These are phyloP conservation scores for Murraya paniculata DNA, from an alignment of 345 rosid genomes.

Conservation along the genomic window DNA sequence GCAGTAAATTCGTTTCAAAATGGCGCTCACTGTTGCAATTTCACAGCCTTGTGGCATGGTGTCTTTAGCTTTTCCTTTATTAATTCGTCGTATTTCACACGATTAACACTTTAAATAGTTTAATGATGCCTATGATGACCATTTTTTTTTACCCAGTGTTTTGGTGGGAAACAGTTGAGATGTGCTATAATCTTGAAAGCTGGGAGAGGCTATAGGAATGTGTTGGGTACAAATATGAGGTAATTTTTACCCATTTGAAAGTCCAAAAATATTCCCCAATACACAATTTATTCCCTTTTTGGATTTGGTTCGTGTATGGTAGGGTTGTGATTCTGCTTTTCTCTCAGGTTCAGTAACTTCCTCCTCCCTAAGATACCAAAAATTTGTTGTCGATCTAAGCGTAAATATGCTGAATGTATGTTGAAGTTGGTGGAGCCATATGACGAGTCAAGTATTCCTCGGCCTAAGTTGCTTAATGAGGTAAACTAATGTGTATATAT, in stretches of 20 bases:
- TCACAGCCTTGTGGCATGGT: conserved; percentile 20
- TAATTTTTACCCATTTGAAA: conserved; percentile 7
- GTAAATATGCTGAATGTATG: conserved; percentile 38
- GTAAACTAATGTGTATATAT: conserved; percentile 25
- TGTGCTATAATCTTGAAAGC: conserved; percentile 38
- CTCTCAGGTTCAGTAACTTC: conserved; percentile 44
- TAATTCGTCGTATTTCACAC: background rate
- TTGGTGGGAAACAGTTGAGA: conserved; percentile 37
- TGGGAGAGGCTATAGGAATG: conserved; percentile 39
- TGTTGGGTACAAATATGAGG: conserved; percentile 42
- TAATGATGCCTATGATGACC: background rate
- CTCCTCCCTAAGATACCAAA: conserved; percentile 35
- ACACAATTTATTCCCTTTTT: background rate
- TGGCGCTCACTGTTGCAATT: conserved; percentile 19
- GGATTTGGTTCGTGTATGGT: background rate
- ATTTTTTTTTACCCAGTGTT: conserved; percentile 31
- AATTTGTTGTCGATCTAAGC: conserved; percentile 47
- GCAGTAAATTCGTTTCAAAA: background rate
- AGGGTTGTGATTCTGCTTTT: conserved; percentile 2
- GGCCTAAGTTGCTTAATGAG: conserved; percentile 49
- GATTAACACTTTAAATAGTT: background rate
- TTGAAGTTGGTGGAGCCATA: conserved; percentile 35
- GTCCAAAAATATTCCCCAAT: background rate
- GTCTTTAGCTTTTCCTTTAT: background rate
- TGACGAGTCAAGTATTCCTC: conserved; percentile 32